Conservation (phyloP, 805 yeast genomes). For the Candida sphagnicola region DNA sequence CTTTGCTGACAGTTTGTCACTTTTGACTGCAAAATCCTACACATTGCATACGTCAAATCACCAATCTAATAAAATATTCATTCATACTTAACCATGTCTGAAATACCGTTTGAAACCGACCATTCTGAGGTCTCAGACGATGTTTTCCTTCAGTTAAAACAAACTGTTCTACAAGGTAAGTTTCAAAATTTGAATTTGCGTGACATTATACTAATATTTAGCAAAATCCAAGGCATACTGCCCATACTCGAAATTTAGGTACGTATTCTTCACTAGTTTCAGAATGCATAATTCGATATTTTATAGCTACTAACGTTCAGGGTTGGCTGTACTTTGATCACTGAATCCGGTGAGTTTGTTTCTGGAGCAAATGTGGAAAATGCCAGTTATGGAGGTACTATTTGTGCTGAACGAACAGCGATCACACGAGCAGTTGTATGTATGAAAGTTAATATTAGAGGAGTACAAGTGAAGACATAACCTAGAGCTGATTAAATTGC, state of each 20-base stretch:
- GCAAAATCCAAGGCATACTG: constrained; percentile 56
- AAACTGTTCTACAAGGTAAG: constrained; percentile 10
- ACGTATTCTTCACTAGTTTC: constrained; percentile 13
- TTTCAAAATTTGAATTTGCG: neutral
- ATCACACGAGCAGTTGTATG: constrained; percentile 31
- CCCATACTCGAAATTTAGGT: constrained; percentile 69
- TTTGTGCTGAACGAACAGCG: constrained; percentile 40
- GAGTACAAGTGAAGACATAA: too few relatives aligned
- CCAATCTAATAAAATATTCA: neutral
- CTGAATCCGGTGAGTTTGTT: constrained; percentile 45
- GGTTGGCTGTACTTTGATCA: constrained; percentile 77
- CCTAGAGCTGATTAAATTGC: too few relatives aligned
- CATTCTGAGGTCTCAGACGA: constrained; percentile 15
- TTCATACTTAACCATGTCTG: neutral
- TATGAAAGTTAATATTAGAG: too few relatives aligned
- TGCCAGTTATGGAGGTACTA: constrained; percentile 73
- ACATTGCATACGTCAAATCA: neutral
- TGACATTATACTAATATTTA: constrained; percentile 16
- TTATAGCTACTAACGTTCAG: constrained; percentile 24
- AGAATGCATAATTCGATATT: neutral
- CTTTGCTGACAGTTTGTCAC: too few relatives aligned
- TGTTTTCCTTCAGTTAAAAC: constrained; percentile 15
- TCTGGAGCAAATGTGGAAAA: constrained; percentile 90
- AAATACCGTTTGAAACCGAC: neutral
- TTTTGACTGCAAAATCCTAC: neutral